Evolutionary conservation across 1,139 yeast species (phyloP), one percentile per base, ranked within the genome.

Genomic region (Eremothecium cymbalariae): DNA sequence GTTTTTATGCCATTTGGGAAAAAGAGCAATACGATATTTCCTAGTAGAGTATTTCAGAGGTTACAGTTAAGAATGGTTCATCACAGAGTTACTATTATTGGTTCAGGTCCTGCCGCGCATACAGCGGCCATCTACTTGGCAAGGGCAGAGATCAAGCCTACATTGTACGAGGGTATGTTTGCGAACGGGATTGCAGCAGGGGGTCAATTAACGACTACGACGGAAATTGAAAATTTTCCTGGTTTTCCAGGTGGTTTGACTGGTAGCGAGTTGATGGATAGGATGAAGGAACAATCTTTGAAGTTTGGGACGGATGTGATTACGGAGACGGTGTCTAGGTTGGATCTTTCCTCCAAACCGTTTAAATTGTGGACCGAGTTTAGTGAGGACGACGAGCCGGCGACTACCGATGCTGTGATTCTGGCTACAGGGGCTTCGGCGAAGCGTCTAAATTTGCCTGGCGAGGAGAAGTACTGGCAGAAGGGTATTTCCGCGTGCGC

Each of bases 131-230:
- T 90, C 62, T 90, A 90, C 64, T 70, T 90, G 42, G 79, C 97
- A 20, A 78, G 98, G 63, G 98, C 98, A 25, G 98, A 90, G 68
- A 77, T 86, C 59, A 79, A 82, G 64, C 96, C 98, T 23, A 79
- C 85, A 24, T 63, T 90, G 51, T 90, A 84, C 64, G 98, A 90
- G 66, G 98, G 98, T 52, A 70, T 90, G 80, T 67, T 90, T 60
- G 98, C 98, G 45, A 90, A 90, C 62, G 98, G 97, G 46, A 75
- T 88, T 50, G 98, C 98, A 33, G 96, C 98, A 19, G 98, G 98
- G 51, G 98, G 98, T 43, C 98, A 90, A 66, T 72, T 90, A 53
- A 90, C 98, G 47, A 90, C 98, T 47, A 90, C 98, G 44, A 90
- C 98, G 12, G 98, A 90, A 53, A 77, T 83, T 46, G 98, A 90